phyloP scores from a whole-genome alignment of 352 stramenopile genomes.

The Phytophthora brassicae region DNA sequence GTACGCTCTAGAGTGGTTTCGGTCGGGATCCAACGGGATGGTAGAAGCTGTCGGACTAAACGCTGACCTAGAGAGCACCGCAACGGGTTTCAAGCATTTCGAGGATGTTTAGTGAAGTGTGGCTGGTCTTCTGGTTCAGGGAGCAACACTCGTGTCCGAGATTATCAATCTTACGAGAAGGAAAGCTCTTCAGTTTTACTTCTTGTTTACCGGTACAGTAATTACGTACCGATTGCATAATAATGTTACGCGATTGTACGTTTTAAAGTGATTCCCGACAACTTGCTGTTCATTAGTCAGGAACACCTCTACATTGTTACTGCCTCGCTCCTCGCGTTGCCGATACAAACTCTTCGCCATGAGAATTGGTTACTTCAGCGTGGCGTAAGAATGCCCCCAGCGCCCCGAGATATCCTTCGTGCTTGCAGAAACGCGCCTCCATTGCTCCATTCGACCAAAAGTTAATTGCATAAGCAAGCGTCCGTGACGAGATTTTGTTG shows the following conservation, averaged over 20 bases:
- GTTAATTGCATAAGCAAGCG: conserved; percentile 95
- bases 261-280: too few species aligned
- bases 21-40: conserved; percentile 38
- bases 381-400: conserved; percentile 96
- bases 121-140: not conserved
- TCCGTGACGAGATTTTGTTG: conserved; percentile 94
- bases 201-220: too few species aligned
- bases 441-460: conserved; percentile 97
- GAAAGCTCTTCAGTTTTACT: not conserved
- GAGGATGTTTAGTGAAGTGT: conserved; percentile 58
- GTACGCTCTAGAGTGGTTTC: conserved; percentile 77
- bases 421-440: conserved; percentile 93
- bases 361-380: conserved; percentile 66
- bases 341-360: conserved; percentile 65
- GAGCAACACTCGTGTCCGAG: conserved; percentile 4
- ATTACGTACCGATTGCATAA: too few species aligned
- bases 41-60: conserved; percentile 24
- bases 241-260: too few species aligned
- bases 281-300: too few species aligned
- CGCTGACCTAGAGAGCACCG: conserved; percentile 35
- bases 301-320: not conserved
- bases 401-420: conserved; percentile 98
- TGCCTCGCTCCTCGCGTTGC: conserved; percentile 27
- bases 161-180: conserved; percentile 8
- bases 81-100: conserved; percentile 67